Evolutionary conservation across 345 rosid species (phyloP), one percentile per base, ranked within the genome.

Genomic region (Eucalyptus viminalis): DNA sequence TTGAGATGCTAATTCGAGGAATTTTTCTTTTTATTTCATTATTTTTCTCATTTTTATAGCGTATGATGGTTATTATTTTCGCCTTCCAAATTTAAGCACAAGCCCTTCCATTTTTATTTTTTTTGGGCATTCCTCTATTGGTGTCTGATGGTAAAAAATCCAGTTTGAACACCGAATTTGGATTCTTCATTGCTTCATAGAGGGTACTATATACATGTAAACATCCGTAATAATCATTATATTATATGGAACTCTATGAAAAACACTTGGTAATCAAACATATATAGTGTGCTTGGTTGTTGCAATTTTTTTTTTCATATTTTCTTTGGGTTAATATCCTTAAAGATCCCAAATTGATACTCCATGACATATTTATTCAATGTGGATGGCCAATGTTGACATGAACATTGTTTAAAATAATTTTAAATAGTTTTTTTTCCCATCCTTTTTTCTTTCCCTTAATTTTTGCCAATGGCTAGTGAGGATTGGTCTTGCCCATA

Each of bases 331-430:
- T 0, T 65, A 65, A 65, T 65, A 7, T 0, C 37, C 0, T 65
- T n/a, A 65, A 72, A 69, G 40, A 72, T 72, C 24, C 14, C 43
- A 72, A 34, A 72, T 37, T 10, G 45, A 37, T 17, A 34, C 24
- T 9, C 12, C 5, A 19, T 22, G 25, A 17, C 25, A 72, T 34
- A 72, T 72, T 34, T 34, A 34, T 72, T 72, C 4, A 72, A 25
- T 22, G 11, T 56, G 29, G 29, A 56, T 0, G 0, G 14, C 29
- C 0, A 0, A 56, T 22, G 62, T 56, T 24, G 62, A 56, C 14
- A 56, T 0, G 0, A 9, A 22, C 2, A 22, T 56, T 56, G 6
- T 24, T 56, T 0, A 22, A 19, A 53, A 56, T 24, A 0, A 56
- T 56, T 56, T 56, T 24, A 9, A 56, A 24, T 56, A 56, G 9